Percentiles rank a stretch among this genome's conserved stretches.
These are phyloP conservation scores for Paracoccidioides brasiliensis DNA, from an alignment of 2,329 filamentous ascomycete genomes.

Conservation along the genomic window DNA sequence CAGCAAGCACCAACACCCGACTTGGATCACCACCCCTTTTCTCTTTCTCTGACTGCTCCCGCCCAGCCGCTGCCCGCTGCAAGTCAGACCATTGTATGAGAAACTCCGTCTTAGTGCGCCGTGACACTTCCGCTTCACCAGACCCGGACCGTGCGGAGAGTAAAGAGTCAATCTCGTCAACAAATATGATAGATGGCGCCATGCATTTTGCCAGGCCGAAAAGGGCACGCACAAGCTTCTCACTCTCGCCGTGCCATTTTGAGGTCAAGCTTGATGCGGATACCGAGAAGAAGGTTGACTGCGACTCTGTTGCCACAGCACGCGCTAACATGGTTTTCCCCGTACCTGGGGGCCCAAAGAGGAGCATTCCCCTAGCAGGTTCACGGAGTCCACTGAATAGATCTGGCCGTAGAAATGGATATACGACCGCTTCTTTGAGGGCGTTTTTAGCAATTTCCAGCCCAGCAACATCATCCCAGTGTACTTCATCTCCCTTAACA, in stretches of 20 bases:
- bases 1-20: conserved; percentile 81
- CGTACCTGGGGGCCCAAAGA: conserved; percentile 95
- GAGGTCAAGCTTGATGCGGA: conserved; percentile 87
- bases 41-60: conserved; percentile 51
- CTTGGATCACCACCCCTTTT: conserved; percentile 68
- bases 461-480: conserved; percentile 87
- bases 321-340: conserved; percentile 97
- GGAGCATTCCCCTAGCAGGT: conserved; percentile 83
- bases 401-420: conserved; percentile 88
- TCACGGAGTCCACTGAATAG: conserved; percentile 92
- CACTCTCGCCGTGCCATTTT: conserved; percentile 91
- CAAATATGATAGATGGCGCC: conserved; percentile 92
- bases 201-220: conserved; percentile 81
- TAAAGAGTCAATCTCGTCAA: conserved; percentile 94
- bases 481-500: conserved; percentile 84
- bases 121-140: conserved; percentile 82
- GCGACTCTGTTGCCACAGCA: conserved; percentile 86
- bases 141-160: conserved; percentile 65
- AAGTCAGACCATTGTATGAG: conserved; percentile 95
- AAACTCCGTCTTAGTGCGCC: conserved; percentile 94
- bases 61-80: conserved; percentile 77
- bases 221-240: conserved; percentile 86
- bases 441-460: conserved; percentile 82
- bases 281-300: conserved; percentile 93
- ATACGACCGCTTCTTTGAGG: conserved; percentile 89